phyloP scores from a whole-genome alignment of 192 early-diverging fungal genomes.

The Umbelopsis ramanniana region DNA sequence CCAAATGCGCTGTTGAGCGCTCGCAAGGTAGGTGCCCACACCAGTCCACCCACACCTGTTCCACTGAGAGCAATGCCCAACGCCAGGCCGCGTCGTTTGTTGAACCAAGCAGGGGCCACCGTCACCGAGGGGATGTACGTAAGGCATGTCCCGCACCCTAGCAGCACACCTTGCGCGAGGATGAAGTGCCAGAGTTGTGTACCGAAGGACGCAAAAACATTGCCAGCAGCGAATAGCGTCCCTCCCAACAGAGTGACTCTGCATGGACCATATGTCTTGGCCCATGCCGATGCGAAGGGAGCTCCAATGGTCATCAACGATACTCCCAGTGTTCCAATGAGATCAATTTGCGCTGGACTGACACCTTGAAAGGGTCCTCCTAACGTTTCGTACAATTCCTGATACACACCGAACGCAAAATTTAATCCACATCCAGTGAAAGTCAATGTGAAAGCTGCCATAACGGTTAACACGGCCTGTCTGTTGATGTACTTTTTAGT shows the following conservation, averaged over 20 bases:
- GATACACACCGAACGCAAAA: slow-evolving; percentile 13
- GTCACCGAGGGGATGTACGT: slow-evolving; percentile 58
- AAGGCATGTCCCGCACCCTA: slow-evolving; percentile 71
- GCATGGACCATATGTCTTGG: slow-evolving; percentile 12
- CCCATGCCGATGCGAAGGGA: slow-evolving; percentile 13
- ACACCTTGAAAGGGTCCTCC: slow-evolving; percentile 4
- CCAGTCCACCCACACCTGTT: slow-evolving; percentile 73
- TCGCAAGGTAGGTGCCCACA: slow-evolving; percentile 29
- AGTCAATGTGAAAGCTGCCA: not conserved
- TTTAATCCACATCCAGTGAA: slow-evolving; percentile 10
- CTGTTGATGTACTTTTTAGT: not conserved
- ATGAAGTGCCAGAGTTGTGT: slow-evolving; percentile 68
- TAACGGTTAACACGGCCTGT: not conserved
- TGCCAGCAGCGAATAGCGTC: slow-evolving; percentile 4
- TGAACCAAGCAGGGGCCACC: slow-evolving; percentile 60
- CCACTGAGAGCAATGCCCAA: slow-evolving; percentile 63
- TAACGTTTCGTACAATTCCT: not conserved
- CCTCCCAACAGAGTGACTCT: slow-evolving; percentile 4
- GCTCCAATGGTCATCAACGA: slow-evolving; percentile 12
- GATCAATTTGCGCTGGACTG: slow-evolving; percentile 14
- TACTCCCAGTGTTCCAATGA: slow-evolving; percentile 9
- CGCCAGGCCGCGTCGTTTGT: slow-evolving; percentile 56
- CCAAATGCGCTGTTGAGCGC: slow-evolving; percentile 5
- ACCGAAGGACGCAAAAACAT: not conserved
- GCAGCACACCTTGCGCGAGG: slow-evolving; percentile 69